A percentile compares a stretch with the other conserved stretches of the same genome.
These are phyloP conservation scores for Pythium aristosporum DNA, from an alignment of 352 stramenopile species.

Conservation along the genomic window DNA sequence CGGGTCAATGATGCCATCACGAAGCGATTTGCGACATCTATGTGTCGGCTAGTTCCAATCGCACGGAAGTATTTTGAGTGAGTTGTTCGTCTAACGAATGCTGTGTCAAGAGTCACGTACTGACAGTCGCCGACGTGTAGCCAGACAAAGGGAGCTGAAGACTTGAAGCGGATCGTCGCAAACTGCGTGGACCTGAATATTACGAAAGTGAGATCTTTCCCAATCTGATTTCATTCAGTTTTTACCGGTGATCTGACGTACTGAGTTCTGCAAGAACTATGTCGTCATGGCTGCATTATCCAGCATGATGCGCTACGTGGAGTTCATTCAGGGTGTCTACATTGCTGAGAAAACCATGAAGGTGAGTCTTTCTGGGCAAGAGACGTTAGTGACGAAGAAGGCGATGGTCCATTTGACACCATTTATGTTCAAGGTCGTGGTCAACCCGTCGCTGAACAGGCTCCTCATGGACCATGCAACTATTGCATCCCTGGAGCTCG, in stretches of 20 bases:
- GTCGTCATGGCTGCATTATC: slow-evolving; percentile 79
- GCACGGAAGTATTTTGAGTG: slow-evolving; percentile 82
- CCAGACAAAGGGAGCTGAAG: slow-evolving; percentile 81
- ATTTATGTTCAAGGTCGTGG: slow-evolving; percentile 46
- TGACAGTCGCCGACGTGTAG: slow-evolving; percentile 27
- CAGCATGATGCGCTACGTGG: slow-evolving; percentile 84
- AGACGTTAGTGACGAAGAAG: neutral
- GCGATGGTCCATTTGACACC: neutral
- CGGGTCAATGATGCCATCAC: slow-evolving; percentile 73
- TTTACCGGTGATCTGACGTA: slow-evolving; percentile 1
- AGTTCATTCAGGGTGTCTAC: slow-evolving; percentile 85
- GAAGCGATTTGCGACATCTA: slow-evolving; percentile 51
- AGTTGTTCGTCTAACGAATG: slow-evolving; percentile 12
- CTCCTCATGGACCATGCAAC: slow-evolving; percentile 86
- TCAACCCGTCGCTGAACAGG: slow-evolving; percentile 71
- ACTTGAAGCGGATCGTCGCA: slow-evolving; percentile 78
- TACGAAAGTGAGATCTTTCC: slow-evolving; percentile 41
- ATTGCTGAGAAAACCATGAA: slow-evolving; percentile 84
- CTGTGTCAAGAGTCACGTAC: neutral
- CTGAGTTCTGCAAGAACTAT: slow-evolving; percentile 58
- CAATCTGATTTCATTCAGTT: neutral
- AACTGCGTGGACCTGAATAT: slow-evolving; percentile 86
- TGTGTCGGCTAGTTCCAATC: slow-evolving; percentile 64
- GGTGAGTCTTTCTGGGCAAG: slow-evolving; percentile 26
- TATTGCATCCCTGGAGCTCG: slow-evolving; percentile 66